These are phyloP conservation scores for Collybia mongolica DNA, from an alignment of 768 basidiomycete genomes.

Conservation along the genomic window DNA sequence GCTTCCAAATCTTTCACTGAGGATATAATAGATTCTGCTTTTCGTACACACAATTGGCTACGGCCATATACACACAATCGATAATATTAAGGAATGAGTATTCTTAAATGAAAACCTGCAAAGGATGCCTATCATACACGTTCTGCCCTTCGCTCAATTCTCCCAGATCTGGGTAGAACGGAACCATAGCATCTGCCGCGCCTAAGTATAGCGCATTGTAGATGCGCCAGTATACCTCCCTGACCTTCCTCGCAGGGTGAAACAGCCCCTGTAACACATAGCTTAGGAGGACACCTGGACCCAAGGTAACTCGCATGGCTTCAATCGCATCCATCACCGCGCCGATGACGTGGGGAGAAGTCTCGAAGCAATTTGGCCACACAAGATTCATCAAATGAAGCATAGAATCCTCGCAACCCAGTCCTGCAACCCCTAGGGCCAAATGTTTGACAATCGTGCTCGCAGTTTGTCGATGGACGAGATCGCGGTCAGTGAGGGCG, in stretches of 20 bases:
- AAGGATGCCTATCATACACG: constrained; percentile 79
- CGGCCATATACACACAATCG: neutral
- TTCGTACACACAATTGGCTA: neutral
- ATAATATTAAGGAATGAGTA: constrained; percentile 13
- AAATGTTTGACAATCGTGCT: constrained; percentile 98
- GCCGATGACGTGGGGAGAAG: constrained; percentile 96
- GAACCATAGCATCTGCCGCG: constrained; percentile 87
- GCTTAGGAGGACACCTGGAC: constrained; percentile 88
- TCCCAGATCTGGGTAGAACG: constrained; percentile 90
- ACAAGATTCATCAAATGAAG: constrained; percentile 97
- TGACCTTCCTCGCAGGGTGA: constrained; percentile 95
- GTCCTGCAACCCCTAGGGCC: constrained; percentile 93
- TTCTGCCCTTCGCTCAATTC: constrained; percentile 92
- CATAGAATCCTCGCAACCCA: constrained; percentile 98
- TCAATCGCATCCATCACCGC: constrained; percentile 98
- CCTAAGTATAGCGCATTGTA: constrained; percentile 96
- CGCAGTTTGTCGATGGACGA: constrained; percentile 97
- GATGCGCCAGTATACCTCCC: constrained; percentile 97
- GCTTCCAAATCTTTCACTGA: constrained; percentile 4
- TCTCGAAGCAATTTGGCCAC: constrained; percentile 99
- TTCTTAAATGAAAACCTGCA: constrained; percentile 78
- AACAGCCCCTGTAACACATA: constrained; percentile 95
- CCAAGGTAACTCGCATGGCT: constrained; percentile 94
- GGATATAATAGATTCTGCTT: constrained; percentile 5
- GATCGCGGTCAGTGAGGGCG: constrained; percentile 95